Percentiles rank a stretch among this genome's conserved stretches.
These are phyloP conservation scores for Silene coronaria DNA, from an alignment of 179 eudicot species.

Conservation along the genomic window DNA sequence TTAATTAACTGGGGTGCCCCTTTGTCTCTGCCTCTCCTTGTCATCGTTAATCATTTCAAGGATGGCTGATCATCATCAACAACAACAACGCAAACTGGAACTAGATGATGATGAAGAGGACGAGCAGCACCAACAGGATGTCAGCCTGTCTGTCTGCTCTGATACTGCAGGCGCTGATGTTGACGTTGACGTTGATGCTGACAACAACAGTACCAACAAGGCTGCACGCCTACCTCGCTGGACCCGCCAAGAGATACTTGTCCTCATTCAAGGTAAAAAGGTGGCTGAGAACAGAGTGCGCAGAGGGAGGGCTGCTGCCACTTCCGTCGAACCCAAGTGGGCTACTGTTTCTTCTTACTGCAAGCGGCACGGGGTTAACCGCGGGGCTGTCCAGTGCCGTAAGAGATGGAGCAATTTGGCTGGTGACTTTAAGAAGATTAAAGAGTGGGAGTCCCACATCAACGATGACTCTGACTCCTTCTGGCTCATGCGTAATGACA, in stretches of 20 bases:
- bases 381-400: constrained; percentile 89
- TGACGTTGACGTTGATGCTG: constrained; percentile 13
- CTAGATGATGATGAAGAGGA: constrained; percentile 4
- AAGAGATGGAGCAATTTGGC: constrained; percentile 91
- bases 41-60: not conserved
- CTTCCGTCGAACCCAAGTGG: constrained; percentile 68
- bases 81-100: constrained; percentile 22
- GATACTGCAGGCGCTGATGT: not conserved
- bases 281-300: constrained; percentile 71
- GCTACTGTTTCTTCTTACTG: constrained; percentile 72
- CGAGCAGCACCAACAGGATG: constrained; percentile 12
- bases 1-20: not conserved
- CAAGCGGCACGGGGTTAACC: constrained; percentile 64
- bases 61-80: constrained; percentile 8
- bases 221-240: constrained; percentile 72
- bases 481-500: constrained; percentile 84
- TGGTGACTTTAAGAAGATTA: constrained; percentile 83
- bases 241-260: constrained; percentile 78
- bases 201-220: constrained; percentile 31
- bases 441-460: constrained; percentile 59
- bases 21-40: not conserved
- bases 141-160: constrained; percentile 15
- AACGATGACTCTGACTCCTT: constrained; percentile 54
- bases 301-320: constrained; percentile 40
- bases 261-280: constrained; percentile 69